Base-by-base conservation (phyloP, 768 basidiomycete genomes). In the Pisolithus sp. region DNA sequence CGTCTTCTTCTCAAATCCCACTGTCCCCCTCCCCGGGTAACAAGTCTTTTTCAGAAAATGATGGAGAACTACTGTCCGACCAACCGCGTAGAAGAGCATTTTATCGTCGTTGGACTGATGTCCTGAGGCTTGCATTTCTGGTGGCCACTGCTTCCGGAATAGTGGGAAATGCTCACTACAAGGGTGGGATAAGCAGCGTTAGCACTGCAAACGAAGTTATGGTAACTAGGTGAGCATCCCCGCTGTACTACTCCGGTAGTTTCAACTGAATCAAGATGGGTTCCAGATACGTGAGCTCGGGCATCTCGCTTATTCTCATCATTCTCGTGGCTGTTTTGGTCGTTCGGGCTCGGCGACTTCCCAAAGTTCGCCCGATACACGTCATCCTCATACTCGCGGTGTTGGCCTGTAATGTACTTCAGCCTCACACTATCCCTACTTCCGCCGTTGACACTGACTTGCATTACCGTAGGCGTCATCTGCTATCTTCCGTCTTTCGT, bases 401-500 rank as follows among this genome's bases (percentile, higher is more conserved):
- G n/a, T 56, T 61, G 31, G 45, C 53, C 8, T 60, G 71, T n/a
- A 57, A 68, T 46, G 75, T 74, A 48, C 58, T 72, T 59, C 34
- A 4, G 34, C 34, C 0, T 30, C n/a, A 6, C n/a, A 26, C 26
- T 28, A 28, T 4, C 10, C 40, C 24, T 4, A 7, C n/a, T 18
- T 40, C 4, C 13, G 5, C 41, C 26, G 26, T 48, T 45, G 23
- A 21, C 23, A 34, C 36, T 47, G 34, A 43, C n/a, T 44, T 20
- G 7, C 12, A 37, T 34, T 15, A 31, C 21, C 21, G 1, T 21
- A 57, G 51, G 57, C 34, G 59, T 67, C 57, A 21, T 62, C 73
- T 41, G 63, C 68, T 0, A 59, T 71, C 17, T 77, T 76, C 60
- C 73, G 75, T 15, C 65, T 76, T 10, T 51, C 58, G 2, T 64